Evolutionary conservation across 306 rosid genomes (phyloP), one percentile per base, ranked within the genome.

Genomic region (Prunus campanulata): DNA sequence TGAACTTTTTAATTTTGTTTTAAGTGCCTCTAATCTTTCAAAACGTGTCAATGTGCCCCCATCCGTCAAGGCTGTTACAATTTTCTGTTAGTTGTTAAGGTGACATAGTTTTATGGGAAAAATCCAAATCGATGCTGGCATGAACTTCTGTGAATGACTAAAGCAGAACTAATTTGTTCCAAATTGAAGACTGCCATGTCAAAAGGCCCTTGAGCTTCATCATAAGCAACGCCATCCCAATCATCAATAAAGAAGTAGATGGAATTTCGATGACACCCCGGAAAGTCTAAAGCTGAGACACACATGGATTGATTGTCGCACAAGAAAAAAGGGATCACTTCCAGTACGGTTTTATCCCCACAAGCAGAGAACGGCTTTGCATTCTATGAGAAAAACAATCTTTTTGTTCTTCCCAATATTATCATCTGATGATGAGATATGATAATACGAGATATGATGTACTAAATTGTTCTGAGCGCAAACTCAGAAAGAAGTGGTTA

Each of bases 261-360:
- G 70, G 70, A 62, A 64, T 74, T 74, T 3, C 32, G 32, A 11
- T 25, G 46, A 65, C 60, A 74, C 7, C n/a, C 18, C 11, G 60
- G 70, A 74, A 62, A 74, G 39, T 74, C 22, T 62, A 5, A 74
- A 27, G 69, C 32, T 11, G 61, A 61, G n/a, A 74, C 78, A 63
- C 78, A 74, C 2, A 50, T 16, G 8, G 78, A 30, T 49, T 74
- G 32, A 5, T 49, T 27, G 16, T 47, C 46, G 5, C 77, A 56
- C 47, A 73, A 42, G 62, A 73, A 54, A 51, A 59, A 24, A 54
- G 35, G 55, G 68, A 73, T 59, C 77, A 24, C 27, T 2, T 22
- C 55, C 77, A 4, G 24, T 42, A 42, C 25, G 14, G 71, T 44
- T 11, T 50, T 35, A 11, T 14, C 30, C 13, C 4, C 60, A 14